Percentiles rank a stretch among this genome's conserved stretches.
Conservation (phyloP, 192 early-diverging fungal species). For the Rhizophagus sp. region DNA sequence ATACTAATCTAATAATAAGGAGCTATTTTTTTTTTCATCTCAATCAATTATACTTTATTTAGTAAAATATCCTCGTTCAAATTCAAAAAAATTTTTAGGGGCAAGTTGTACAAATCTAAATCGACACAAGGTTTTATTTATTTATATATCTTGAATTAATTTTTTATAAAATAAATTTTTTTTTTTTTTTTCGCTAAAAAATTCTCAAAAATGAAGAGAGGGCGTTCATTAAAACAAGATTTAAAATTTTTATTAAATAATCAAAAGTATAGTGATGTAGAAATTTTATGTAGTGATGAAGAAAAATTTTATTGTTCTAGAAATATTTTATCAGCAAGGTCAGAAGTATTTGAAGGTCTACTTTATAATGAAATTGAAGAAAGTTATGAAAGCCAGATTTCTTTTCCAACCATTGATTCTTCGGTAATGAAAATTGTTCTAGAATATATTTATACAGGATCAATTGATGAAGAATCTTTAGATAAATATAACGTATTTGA, state of each 20-base stretch:
- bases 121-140: too few species aligned
- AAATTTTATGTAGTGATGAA: slow-evolving; percentile 16
- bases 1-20: too few species aligned
- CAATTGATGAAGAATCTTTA: not conserved
- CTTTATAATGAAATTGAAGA: slow-evolving; percentile 19
- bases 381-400: not conserved
- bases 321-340: slow-evolving; percentile 8
- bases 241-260: not conserved
- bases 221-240: not conserved
- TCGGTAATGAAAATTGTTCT: slow-evolving; percentile 16
- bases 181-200: not conserved
- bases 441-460: slow-evolving; percentile 19
- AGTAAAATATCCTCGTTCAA: too few species aligned
- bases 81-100: too few species aligned
- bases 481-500: slow-evolving; percentile 6
- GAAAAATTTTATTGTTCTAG: not conserved
- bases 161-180: too few species aligned
- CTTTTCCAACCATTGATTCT: slow-evolving; percentile 1
- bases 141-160: too few species aligned
- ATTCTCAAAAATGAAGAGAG: not conserved
- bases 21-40: too few species aligned
- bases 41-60: too few species aligned
- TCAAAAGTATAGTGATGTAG: slow-evolving; percentile 14
- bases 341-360: slow-evolving; percentile 1
- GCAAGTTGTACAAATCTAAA: too few species aligned